Conservation (phyloP, 2,329 filamentous ascomycete species). For the Ceratocystis smalleyi region DNA sequence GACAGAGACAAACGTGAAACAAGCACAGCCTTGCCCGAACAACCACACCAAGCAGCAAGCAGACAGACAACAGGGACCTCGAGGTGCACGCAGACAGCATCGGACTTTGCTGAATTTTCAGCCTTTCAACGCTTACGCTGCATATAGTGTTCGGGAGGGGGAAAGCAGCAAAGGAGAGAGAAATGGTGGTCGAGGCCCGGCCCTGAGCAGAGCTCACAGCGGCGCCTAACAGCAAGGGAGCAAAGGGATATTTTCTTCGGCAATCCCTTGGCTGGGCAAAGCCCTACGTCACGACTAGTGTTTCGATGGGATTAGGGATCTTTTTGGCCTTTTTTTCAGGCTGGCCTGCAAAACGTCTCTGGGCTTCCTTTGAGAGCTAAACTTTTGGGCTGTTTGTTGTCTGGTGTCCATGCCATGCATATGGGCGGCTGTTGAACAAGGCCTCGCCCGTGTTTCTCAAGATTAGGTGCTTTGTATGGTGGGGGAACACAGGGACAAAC, state of each 20-base stretch:
- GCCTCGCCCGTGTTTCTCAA: neutral
- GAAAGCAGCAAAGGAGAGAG: neutral
- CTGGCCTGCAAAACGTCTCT: neutral
- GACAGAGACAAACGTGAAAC: constrained; percentile 10
- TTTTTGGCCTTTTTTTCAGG: neutral
- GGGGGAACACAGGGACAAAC: neutral
- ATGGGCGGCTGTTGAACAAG: neutral
- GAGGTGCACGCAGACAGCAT: neutral
- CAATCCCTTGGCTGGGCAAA: neutral
- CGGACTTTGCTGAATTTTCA: neutral
- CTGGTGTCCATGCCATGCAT: neutral
- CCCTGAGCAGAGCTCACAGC: neutral
- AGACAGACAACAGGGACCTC: neutral
- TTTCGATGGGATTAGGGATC: neutral
- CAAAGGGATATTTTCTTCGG: too few relatives aligned
- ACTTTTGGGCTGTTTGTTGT: neutral
- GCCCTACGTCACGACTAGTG: constrained; percentile 2
- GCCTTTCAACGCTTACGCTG: neutral
- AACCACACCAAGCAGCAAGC: neutral
- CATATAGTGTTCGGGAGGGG: neutral
- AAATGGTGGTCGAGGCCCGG: neutral
- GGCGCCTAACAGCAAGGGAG: neutral
- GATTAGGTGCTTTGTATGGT: neutral
- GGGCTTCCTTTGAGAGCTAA: neutral
- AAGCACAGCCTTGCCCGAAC: constrained; percentile 9